These are phyloP conservation scores for Centrapalus pauciflorus DNA, from an alignment of 129 eudicot genomes.

Conservation along the genomic window DNA sequence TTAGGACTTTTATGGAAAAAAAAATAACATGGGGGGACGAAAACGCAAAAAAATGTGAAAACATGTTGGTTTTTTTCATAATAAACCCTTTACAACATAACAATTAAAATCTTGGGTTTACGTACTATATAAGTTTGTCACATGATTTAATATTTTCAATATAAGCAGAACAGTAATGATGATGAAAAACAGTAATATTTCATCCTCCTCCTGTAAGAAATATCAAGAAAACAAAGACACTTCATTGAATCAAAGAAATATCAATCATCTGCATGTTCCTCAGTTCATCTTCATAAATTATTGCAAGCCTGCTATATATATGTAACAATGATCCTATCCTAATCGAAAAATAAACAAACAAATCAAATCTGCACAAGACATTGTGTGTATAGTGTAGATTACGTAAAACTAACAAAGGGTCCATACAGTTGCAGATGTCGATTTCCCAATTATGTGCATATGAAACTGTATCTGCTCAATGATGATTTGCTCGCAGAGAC, in stretches of 20 bases:
- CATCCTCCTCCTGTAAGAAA: no score
- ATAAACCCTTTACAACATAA: no score
- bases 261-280: conserved; percentile 2
- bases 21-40: no score
- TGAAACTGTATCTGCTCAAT: conserved; percentile 22
- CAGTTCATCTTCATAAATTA: neutral
- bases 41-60: no score
- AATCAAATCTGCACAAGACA: neutral
- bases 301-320: neutral
- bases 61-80: no score
- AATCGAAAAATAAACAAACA: neutral
- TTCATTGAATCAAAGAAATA: neutral
- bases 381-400: neutral
- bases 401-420: conserved; percentile 2
- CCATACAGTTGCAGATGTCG: neutral
- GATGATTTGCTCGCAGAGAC: conserved; percentile 40
- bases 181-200: no score
- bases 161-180: no score
- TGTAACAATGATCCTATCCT: conserved; percentile 2
- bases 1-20: no score
- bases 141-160: no score
- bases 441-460: neutral
- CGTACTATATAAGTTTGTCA: neutral
- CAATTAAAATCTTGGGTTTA: neutral
- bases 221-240: neutral